Conservation (phyloP, 306 rosid species). For the Rosa persica region DNA sequence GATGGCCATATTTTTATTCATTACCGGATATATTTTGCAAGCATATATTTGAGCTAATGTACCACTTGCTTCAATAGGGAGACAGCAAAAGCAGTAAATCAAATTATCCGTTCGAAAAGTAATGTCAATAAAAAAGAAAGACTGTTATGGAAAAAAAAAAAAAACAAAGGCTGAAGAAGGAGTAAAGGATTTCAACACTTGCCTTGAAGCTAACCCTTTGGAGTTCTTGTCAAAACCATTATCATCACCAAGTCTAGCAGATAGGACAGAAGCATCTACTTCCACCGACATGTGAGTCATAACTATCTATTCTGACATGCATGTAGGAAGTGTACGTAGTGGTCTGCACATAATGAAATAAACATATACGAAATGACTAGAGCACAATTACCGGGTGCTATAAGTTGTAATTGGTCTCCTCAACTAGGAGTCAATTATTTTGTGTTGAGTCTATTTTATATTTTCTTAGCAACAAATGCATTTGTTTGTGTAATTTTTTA, state of each 20-base stretch:
- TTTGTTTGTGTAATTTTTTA: too few species aligned
- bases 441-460: too few species aligned
- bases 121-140: background rate
- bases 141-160: background rate
- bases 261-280: background rate
- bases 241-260: slow-evolving; percentile 15
- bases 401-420: too few species aligned
- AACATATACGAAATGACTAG: background rate
- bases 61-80: background rate
- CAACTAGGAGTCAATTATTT: background rate
- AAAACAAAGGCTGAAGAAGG: background rate
- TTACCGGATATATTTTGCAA: background rate
- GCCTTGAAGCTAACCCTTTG: background rate
- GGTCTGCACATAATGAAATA: background rate
- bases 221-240: slow-evolving; percentile 18
- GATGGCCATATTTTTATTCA: background rate
- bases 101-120: background rate
- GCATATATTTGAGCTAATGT: background rate
- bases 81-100: background rate
- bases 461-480: too few species aligned
- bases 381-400: background rate
- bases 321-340: background rate
- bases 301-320: background rate
- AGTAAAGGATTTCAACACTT: slow-evolving; percentile 8
- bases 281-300: background rate